phyloP scores from a whole-genome alignment of 257 asterid species.

The Gardenia jasminoides region DNA sequence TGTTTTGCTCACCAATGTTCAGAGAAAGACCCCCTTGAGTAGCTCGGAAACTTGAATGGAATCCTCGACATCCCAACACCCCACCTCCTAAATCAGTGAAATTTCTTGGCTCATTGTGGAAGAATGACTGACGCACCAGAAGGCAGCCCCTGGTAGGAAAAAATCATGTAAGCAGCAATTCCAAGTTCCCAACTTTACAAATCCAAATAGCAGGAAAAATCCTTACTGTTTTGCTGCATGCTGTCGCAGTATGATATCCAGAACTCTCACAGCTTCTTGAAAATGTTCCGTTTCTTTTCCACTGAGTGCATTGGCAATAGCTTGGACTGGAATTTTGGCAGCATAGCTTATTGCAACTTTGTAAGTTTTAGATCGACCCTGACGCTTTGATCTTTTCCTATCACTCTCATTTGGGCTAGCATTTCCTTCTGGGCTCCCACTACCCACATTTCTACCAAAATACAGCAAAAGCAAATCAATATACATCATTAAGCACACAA shows the following conservation, averaged over 20 bases:
- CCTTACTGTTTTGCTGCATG: conserved; percentile 58
- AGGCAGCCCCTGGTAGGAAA: conserved; percentile 62
- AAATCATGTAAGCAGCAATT: conserved; percentile 4
- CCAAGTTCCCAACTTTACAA: neutral
- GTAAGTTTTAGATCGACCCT: conserved; percentile 44
- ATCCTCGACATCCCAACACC: conserved; percentile 62
- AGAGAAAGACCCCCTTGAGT: conserved; percentile 65
- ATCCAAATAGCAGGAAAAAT: neutral
- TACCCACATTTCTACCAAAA: conserved; percentile 29
- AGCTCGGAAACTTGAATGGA: conserved; percentile 72
- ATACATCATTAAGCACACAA: neutral
- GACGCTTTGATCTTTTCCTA: conserved; percentile 45
- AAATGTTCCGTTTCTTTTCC: conserved; percentile 65
- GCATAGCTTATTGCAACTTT: conserved; percentile 62
- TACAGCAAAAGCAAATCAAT: neutral
- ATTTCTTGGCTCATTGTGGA: conserved; percentile 53
- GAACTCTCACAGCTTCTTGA: conserved; percentile 76
- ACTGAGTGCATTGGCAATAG: conserved; percentile 48
- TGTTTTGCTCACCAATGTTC: conserved; percentile 46
- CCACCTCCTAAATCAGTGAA: conserved; percentile 63
- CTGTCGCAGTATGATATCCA: conserved; percentile 60
- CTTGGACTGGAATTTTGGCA: conserved; percentile 54
- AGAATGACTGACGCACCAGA: conserved; percentile 62
- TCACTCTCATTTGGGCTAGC: conserved; percentile 43
- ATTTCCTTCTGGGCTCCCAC: conserved; percentile 37